These are phyloP conservation scores for Beauveria caledonica DNA, from an alignment of 2,329 filamentous ascomycete species.

Conservation along the genomic window DNA sequence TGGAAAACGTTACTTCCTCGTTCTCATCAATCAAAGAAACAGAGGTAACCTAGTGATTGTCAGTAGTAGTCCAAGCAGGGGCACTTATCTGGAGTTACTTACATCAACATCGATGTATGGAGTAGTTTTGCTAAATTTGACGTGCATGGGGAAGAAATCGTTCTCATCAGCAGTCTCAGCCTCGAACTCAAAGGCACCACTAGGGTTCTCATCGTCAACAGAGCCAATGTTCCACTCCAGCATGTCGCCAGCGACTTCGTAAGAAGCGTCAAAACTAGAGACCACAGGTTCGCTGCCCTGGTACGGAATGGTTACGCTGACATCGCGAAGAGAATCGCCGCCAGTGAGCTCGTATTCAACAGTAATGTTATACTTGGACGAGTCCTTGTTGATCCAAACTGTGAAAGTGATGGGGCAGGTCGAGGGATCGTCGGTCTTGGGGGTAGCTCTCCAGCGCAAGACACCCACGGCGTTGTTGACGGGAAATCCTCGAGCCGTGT, in stretches of 20 bases:
- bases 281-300: slow-evolving; percentile 76
- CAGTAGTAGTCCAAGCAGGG: slow-evolving; percentile 15
- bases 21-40: slow-evolving; percentile 66
- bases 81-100: slow-evolving; percentile 33
- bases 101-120: slow-evolving; percentile 94
- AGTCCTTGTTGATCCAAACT: slow-evolving; percentile 91
- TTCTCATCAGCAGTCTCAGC: slow-evolving; percentile 79
- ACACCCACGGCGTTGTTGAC: slow-evolving; percentile 91
- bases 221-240: slow-evolving; percentile 90
- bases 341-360: slow-evolving; percentile 93
- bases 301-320: slow-evolving; percentile 83
- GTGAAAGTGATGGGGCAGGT: slow-evolving; percentile 92
- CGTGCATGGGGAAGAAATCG: slow-evolving; percentile 96
- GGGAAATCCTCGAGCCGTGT: slow-evolving; percentile 80
- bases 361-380: slow-evolving; percentile 78
- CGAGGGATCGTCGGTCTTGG: slow-evolving; percentile 69
- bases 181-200: slow-evolving; percentile 91
- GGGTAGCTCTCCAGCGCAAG: slow-evolving; percentile 81
- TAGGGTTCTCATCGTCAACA: slow-evolving; percentile 73
- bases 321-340: slow-evolving; percentile 69
- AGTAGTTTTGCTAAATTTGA: slow-evolving; percentile 76
- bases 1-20: slow-evolving; percentile 74
- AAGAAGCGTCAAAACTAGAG: slow-evolving; percentile 87
- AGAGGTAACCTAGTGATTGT: slow-evolving; percentile 45
- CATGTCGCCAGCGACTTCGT: slow-evolving; percentile 87